Base-by-base conservation (phyloP, 805 yeast species). In the Schwanniomyces vanrijiae region DNA sequence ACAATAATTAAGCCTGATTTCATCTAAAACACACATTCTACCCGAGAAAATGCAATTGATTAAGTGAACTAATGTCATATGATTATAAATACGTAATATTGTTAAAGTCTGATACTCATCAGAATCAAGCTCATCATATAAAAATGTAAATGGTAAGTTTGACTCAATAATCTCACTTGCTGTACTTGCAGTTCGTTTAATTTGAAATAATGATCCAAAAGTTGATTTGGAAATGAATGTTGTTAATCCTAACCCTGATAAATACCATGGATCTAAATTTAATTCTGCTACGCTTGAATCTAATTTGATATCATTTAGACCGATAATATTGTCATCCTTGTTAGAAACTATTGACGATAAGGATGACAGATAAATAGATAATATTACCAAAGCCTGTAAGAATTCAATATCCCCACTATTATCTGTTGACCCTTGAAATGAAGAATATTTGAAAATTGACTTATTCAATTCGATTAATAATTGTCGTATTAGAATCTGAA, bases 31-130 rank as follows among this genome's bases (percentile, higher is more conserved):
- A 61, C 84, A 77, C 80, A 75, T 73, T 55, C 90, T 62, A 8
- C 92, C 92, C 2, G 84, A 76, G 53, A 82, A 73, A 9, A 84
- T 75, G 55, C 89, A 82, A 57, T 80, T 77, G n/a, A 81, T 80
- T 47, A 86, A 57, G 55, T 88, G 94, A 3, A 79, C 85, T 44
- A 87, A 66, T 22, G 83, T 77, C 45, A 88, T 67, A 52, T 86
- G 90, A 62, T 87, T 88, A 80, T 88, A 85, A 7, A 86, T 74
- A 39, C 94, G 69, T 52, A 81, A 77, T 4, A 80, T 69, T 0
- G 88, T 78, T 35, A 83, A 64, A 43, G 75, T 74, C 52, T 77
- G 81, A 51, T 76, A 74, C 47, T 77, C 82, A 33, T 71, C 75
- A 3, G 65, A 52, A 44, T 61, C 69, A 16, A 64, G 50, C 22